Base-by-base conservation (phyloP, 805 yeast species). In the Pichia heedii region DNA sequence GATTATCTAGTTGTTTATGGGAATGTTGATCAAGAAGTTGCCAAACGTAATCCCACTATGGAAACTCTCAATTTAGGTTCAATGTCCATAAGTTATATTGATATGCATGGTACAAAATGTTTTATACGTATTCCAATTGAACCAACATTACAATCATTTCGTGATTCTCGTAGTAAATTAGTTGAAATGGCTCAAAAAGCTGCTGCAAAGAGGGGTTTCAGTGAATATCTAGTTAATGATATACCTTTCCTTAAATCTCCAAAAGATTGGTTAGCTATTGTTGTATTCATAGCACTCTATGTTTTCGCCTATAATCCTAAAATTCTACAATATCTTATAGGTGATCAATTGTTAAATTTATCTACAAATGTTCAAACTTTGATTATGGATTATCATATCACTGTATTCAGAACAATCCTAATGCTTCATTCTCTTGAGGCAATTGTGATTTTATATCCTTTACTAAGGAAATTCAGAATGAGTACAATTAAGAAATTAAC, bases 131-230 rank as follows among this genome's bases (percentile, higher is more conserved):
- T 80, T 30, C 66, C 71, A 11, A 64, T 81, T 38, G 69, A 70
- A 19, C 82, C 84, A 36, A 80, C 76, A 26, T 56, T 69, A 65
- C 61, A 61, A 46, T 27, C 42, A 18, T 52, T 47, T 24, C 26
- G 64, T 41, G 84, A 81, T 42, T 72, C 80, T 3, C 64, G 78
- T 39, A 63, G 51, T 1, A 72, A 73, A 50, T 66, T 88, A 40
- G 77, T 81, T 16, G 68, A 71, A 19, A 83, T 88, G 95, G 93
- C 95, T 29, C 74, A 76, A 53, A 70, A 69, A 33, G 77, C 90
- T 2, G 94, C 96, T 4, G 61, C 55, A 5, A 73, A 75, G 46
- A 65, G 82, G 45, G 81, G 81, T 2, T 73, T 63, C 50, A 74
- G 88, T 2, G 79, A 77, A 46, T 58, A 68, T 42, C 13, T 43